These are phyloP conservation scores for Diospyros kaki DNA, from an alignment of 148 eudicot genomes.

Conservation along the genomic window DNA sequence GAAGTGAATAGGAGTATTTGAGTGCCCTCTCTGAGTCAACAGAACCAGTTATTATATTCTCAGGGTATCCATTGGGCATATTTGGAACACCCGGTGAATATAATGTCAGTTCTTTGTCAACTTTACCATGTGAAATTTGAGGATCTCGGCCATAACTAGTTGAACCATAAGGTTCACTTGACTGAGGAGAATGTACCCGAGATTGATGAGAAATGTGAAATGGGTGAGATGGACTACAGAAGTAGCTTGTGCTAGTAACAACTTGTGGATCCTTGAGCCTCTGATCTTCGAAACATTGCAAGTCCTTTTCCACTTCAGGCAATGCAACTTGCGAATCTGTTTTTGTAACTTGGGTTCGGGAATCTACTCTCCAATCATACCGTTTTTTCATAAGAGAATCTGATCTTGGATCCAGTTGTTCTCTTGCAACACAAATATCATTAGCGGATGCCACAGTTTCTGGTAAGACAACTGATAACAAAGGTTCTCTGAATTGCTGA, in stretches of 20 bases:
- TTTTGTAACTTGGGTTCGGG: conserved; percentile 18
- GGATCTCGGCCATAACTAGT: conserved; percentile 23
- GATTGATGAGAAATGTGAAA: conserved; percentile 34
- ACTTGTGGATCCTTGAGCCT: conserved; percentile 58
- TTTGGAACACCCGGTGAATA: conserved; percentile 30
- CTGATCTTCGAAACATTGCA: conserved; percentile 49
- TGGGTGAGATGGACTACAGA: conserved; percentile 32
- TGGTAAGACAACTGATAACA: conserved; percentile 17
- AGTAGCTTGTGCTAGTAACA: conserved; percentile 27
- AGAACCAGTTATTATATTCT: conserved; percentile 27
- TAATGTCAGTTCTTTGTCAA: conserved; percentile 23
- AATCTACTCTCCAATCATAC: conserved; percentile 32
- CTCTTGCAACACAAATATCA: conserved; percentile 19
- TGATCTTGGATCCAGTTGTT: conserved; percentile 25
- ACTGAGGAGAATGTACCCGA: conserved; percentile 30
- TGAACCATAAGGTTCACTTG: conserved; percentile 28
- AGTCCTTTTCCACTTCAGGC: conserved; percentile 44
- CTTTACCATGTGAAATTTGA: conserved; percentile 32
- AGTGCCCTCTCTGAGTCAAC: conserved; percentile 21
- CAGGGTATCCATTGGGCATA: conserved; percentile 37
- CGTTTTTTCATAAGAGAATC: conserved; percentile 24
- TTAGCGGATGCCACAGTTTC: conserved; percentile 25
- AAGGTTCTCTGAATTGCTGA: conserved; percentile 35
- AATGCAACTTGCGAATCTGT: conserved; percentile 27
- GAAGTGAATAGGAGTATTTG: conserved; percentile 25